Base-by-base conservation (phyloP, 441 rosid species). In the Rhodomyrtus psidioides region DNA sequence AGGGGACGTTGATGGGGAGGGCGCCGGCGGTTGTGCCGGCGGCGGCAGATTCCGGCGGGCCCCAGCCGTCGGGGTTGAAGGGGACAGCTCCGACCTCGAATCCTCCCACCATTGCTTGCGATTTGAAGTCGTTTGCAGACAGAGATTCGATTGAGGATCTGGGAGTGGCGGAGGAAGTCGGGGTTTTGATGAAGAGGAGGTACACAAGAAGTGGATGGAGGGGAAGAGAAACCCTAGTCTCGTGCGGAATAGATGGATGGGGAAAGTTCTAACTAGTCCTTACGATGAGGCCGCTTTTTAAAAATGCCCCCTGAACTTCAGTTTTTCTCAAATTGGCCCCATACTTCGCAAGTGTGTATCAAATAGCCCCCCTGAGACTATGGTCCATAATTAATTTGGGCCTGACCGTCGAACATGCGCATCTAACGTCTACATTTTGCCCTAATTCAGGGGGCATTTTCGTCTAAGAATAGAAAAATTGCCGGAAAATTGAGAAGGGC, bases 61-160 rank as follows among this genome's bases (percentile, higher is more conserved):
- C 98, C 98, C 99, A 97, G 1, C 99, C 99, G 83, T 95, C 98
- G 53, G 96, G 90, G 57, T 95, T 95, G 90, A 92, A 94, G 28
- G 95, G 95, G 10, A 94, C 94, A 7, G 94, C 89, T 83, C 92
- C 93, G 53, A 93, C 90, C 87, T 94, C 95, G 83, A 94, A 92
- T 7, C 89, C 90, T 90, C 90, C 89, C 27, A 89, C 92, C 95
- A 91, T 90, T 16, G 81, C 55, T 53, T 24, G 79, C 15, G 79
- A 39, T 65, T 12, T 39, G 46, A 24, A 10, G 46, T 23, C 7
- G 26, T 21, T 3, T 30, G 12, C 74, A 2, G 75, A 23, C 24
- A 42, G 14, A 19, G 75, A 62, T 24, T 12, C 17, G 30, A 27
- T 21, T 46, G 53, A 55, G 30, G 82, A 42, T 46, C 53, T 79